These are phyloP conservation scores for Penicillium sp. DNA, from an alignment of 2,329 filamentous ascomycete genomes.

Conservation along the genomic window DNA sequence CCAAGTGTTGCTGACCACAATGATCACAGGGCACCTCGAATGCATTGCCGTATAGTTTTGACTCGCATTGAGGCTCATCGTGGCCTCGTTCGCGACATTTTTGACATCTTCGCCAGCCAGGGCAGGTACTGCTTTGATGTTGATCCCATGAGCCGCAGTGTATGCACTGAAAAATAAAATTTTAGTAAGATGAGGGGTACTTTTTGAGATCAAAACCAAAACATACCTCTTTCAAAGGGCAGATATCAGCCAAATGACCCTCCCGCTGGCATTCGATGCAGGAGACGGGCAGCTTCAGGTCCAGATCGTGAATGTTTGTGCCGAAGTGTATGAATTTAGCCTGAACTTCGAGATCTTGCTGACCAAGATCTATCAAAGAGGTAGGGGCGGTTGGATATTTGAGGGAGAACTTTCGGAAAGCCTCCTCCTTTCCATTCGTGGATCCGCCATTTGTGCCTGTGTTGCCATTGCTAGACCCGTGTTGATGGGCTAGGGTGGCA, in stretches of 20 bases:
- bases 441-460: slow-evolving; percentile 4
- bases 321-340: slow-evolving; percentile 45
- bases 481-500: slow-evolving; percentile 15
- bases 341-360: slow-evolving; percentile 43
- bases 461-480: slow-evolving; percentile 10
- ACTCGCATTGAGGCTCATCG: slow-evolving; percentile 51
- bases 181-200: slow-evolving; percentile 2
- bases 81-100: slow-evolving; percentile 69
- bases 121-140: slow-evolving; percentile 44
- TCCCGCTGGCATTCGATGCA: slow-evolving; percentile 46
- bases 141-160: slow-evolving; percentile 46
- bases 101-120: slow-evolving; percentile 44
- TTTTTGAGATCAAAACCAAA: neutral
- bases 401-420: slow-evolving; percentile 34
- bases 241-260: slow-evolving; percentile 47
- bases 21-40: slow-evolving; percentile 59
- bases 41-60: slow-evolving; percentile 61
- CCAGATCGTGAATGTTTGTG: slow-evolving; percentile 38
- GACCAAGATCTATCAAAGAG: slow-evolving; percentile 40
- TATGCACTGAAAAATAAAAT: slow-evolving; percentile 33
- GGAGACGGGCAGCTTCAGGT: slow-evolving; percentile 43
- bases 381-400: slow-evolving; percentile 39
- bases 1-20: slow-evolving; percentile 62
- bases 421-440: slow-evolving; percentile 32
- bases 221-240: slow-evolving; percentile 46